Evolutionary conservation across 257 asterid species (phyloP).

Genomic region (Penstemon barbatus): DNA sequence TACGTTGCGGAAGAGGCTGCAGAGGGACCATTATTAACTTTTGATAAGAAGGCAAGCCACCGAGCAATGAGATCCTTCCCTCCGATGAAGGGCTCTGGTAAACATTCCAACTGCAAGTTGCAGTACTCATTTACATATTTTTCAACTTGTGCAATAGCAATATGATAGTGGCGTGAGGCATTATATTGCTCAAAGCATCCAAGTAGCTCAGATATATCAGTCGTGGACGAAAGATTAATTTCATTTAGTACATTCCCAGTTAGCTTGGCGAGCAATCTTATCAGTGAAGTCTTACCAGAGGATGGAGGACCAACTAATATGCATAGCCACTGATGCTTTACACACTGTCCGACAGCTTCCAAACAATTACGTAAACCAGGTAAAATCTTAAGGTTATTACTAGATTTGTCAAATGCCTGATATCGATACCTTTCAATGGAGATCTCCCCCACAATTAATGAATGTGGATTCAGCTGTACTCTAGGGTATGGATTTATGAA

Average conservation of each 20-base stretch:
- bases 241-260: conserved; percentile 87
- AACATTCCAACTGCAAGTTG: conserved; percentile 59
- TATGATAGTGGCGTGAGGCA: conserved; percentile 74
- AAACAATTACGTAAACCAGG: conserved; percentile 69
- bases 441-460: conserved; percentile 55
- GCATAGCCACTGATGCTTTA: conserved; percentile 88
- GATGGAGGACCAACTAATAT: conserved; percentile 90
- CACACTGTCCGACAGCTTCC: conserved; percentile 73
- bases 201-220: conserved; percentile 92
- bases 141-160: conserved; percentile 64
- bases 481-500: conserved; percentile 61
- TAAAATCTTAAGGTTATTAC: conserved; percentile 59
- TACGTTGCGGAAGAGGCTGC: conserved; percentile 36
- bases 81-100: conserved; percentile 41
- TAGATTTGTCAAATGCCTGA: conserved; percentile 47
- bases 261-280: conserved; percentile 76
- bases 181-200: conserved; percentile 97
- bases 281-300: conserved; percentile 85
- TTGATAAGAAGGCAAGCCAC: conserved; percentile 74
- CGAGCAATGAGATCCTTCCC: conserved; percentile 49
- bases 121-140: conserved; percentile 69
- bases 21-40: conserved; percentile 36
- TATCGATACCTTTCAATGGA: conserved; percentile 56
- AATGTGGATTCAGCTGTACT: conserved; percentile 55
- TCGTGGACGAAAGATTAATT: conserved; percentile 87